Evolutionary conservation across 176 grass and related monocot species (phyloP).

Genomic region (Pontederia crassipes): DNA sequence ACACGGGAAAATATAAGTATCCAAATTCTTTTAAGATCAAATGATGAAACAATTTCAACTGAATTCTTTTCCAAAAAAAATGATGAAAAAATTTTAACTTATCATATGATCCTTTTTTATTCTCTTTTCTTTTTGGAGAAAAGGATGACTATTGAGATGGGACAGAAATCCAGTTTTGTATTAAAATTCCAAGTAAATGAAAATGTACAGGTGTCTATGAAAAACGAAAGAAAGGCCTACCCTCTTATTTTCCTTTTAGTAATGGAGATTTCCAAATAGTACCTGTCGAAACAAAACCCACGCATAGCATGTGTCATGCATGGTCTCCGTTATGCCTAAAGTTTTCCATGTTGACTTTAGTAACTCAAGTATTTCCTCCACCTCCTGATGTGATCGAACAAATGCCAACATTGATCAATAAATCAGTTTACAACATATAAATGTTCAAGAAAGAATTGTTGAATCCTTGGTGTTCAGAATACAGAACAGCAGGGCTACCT

Average conservation of each 20-base stretch:
- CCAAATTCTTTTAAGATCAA: too few relatives aligned
- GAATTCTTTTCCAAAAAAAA: too few relatives aligned
- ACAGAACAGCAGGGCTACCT: constrained; percentile 20
- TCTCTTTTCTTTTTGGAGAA: too few relatives aligned
- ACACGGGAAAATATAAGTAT: too few relatives aligned
- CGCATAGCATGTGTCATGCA: constrained; percentile 95
- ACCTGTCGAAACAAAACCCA: constrained; percentile 99
- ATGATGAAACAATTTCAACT: too few relatives aligned
- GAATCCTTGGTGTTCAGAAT: background rate
- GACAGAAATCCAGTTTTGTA: too few relatives aligned
- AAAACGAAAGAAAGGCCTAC: too few relatives aligned
- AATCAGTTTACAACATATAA: constrained; percentile 1
- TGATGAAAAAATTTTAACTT: too few relatives aligned
- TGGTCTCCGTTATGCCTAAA: constrained; percentile 81
- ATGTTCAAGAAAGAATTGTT: background rate
- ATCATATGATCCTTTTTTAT: too few relatives aligned
- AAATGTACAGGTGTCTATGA: too few relatives aligned
- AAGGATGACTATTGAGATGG: too few relatives aligned
- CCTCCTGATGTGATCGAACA: constrained; percentile 54
- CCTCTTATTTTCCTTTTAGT: background rate
- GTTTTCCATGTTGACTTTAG: constrained; percentile 91
- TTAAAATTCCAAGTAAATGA: too few relatives aligned
- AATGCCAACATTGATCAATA: constrained; percentile 23
- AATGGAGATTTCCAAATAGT: constrained; percentile 13
- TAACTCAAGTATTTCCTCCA: constrained; percentile 96